Percentiles rank a stretch among this genome's conserved stretches.
These are phyloP conservation scores for Magnolia kwangsiensis DNA, from an alignment of 164 flowering plant species.

Conservation along the genomic window DNA sequence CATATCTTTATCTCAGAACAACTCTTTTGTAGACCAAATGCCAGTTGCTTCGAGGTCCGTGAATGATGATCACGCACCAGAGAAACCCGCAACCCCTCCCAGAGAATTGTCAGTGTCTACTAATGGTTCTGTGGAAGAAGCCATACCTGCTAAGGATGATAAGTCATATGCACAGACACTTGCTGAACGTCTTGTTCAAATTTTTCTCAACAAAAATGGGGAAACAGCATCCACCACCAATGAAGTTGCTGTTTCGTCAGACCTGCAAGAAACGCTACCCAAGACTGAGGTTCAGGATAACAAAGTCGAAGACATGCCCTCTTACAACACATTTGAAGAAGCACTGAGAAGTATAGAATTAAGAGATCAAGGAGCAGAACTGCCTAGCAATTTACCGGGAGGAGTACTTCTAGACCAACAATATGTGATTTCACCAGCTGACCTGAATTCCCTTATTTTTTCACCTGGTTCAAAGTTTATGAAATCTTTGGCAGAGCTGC, in stretches of 20 bases:
- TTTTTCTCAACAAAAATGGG: constrained; percentile 42
- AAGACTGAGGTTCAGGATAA: constrained; percentile 34
- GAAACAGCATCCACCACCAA: constrained; percentile 28
- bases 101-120: constrained; percentile 32
- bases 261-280: constrained; percentile 30
- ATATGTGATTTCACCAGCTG: constrained; percentile 55
- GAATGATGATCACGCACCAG: constrained; percentile 28
- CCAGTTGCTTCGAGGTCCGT: neutral
- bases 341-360: constrained; percentile 45
- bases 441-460: constrained; percentile 68
- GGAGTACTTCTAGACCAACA: constrained; percentile 74
- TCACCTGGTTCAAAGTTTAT: constrained; percentile 61
- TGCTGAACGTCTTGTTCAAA: constrained; percentile 60
- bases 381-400: constrained; percentile 67
- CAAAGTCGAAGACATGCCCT: constrained; percentile 42
- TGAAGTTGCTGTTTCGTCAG: constrained; percentile 27
- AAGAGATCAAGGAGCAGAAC: constrained; percentile 54
- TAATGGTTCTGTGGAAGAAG: constrained; percentile 34
- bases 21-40: constrained; percentile 28
- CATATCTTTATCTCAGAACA: constrained; percentile 53
- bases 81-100: constrained; percentile 24
- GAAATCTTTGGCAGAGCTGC: constrained; percentile 50
- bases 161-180: constrained; percentile 34
- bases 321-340: constrained; percentile 59
- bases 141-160: constrained; percentile 46